Conservation (phyloP, 139 green algal genomes). For the Desmodesmus armatus region DNA sequence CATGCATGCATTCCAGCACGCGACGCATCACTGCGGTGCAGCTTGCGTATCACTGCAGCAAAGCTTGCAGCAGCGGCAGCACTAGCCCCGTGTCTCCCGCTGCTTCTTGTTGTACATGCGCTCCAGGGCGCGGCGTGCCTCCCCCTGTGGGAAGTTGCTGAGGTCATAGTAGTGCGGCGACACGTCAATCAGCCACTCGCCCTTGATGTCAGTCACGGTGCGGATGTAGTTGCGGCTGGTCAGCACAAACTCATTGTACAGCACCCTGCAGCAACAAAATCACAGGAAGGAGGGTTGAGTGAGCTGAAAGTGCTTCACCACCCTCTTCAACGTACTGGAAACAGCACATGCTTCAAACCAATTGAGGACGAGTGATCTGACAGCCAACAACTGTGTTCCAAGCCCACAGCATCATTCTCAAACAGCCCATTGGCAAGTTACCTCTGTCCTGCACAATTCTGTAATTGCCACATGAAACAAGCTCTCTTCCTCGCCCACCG, state of each 20-base stretch:
- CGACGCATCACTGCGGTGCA: no score
- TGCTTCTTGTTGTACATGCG: slow-evolving; percentile 83
- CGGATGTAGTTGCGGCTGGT: slow-evolving; percentile 98
- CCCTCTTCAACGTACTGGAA: no score
- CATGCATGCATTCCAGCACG: no score
- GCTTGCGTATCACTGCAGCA: no score
- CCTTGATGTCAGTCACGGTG: slow-evolving; percentile 92
- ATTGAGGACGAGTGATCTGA: no score
- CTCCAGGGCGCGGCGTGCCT: slow-evolving; percentile 88
- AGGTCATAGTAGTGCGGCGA: slow-evolving; percentile 98
- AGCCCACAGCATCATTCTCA: no score
- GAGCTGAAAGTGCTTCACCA: background rate
- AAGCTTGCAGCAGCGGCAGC: background rate
- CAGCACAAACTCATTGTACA: slow-evolving; percentile 99
- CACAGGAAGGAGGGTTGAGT: background rate
- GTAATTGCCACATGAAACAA: no score
- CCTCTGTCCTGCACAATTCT: no score
- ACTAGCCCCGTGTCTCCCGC: slow-evolving; percentile 31
- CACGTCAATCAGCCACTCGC: slow-evolving; percentile 97
- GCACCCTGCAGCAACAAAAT: slow-evolving; percentile 74
- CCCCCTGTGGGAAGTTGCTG: slow-evolving; percentile 93
- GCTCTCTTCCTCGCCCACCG: no score
- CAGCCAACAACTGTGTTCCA: no score
- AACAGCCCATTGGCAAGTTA: no score
- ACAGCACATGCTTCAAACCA: no score